Evolutionary conservation across 305 asterid species (phyloP).

Genomic region (Vinca major): DNA sequence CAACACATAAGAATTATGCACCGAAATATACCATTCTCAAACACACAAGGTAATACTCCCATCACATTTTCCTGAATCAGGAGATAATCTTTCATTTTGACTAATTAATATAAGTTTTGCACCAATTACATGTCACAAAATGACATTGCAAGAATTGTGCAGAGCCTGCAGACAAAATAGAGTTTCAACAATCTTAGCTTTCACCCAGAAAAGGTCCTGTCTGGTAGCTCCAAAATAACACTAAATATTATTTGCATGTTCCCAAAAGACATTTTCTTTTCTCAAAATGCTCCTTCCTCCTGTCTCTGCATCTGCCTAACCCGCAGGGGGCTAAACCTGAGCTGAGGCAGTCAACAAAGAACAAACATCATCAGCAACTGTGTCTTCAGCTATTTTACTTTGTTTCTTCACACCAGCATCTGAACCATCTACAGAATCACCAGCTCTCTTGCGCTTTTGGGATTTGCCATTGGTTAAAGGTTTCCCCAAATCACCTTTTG

Average conservation of each 20-base stretch:
- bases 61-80: not conserved
- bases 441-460: constrained; percentile 24
- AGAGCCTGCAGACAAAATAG: not conserved
- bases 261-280: not conserved
- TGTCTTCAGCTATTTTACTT: constrained; percentile 4
- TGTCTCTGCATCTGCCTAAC: too few species aligned
- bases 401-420: constrained; percentile 12
- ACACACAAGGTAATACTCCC: not conserved
- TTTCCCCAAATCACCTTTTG: constrained; percentile 9
- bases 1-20: not conserved
- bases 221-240: too few species aligned
- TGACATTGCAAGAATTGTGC: not conserved
- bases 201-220: not conserved
- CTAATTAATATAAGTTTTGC: not conserved
- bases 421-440: not conserved
- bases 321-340: too few species aligned
- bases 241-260: not conserved
- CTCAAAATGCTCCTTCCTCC: not conserved
- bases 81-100: not conserved
- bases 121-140: not conserved
- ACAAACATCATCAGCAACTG: not conserved
- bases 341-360: not conserved
- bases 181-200: not conserved
- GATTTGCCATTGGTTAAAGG: constrained; percentile 14
- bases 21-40: not conserved